Evolutionary conservation across 1,139 yeast species (phyloP).

Genomic region (Diutina catenulata): DNA sequence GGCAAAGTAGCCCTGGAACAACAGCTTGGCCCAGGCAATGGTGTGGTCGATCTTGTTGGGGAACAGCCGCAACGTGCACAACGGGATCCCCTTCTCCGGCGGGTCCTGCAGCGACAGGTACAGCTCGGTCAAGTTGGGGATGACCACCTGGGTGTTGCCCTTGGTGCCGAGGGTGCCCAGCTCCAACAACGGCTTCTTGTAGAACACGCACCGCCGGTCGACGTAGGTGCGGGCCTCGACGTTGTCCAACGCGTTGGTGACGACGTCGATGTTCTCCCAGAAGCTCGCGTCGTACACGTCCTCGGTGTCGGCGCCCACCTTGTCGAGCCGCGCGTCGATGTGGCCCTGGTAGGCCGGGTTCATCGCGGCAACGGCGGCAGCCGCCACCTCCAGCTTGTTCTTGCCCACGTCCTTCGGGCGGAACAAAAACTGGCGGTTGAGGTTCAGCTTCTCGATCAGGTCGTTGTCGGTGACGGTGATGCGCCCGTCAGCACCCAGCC

Average conservation of each 20-base stretch:
- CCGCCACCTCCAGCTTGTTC: constrained; percentile 85
- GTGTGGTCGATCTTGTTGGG: constrained; percentile 98
- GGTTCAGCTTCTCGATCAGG: constrained; percentile 86
- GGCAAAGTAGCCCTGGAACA: constrained; percentile 86
- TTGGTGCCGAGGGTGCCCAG: constrained; percentile 97
- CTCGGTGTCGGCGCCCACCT: constrained; percentile 92
- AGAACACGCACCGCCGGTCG: constrained; percentile 92
- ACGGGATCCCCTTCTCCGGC: constrained; percentile 93
- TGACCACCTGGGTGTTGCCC: constrained; percentile 94
- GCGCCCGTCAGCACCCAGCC: constrained; percentile 81
- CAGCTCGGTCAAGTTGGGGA: constrained; percentile 88
- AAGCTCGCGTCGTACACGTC: constrained; percentile 74
- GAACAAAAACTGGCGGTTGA: constrained; percentile 92
- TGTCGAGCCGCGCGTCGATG: constrained; percentile 66
- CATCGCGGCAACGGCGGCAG: constrained; percentile 71
- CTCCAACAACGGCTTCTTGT: constrained; percentile 82
- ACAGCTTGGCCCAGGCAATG: constrained; percentile 96
- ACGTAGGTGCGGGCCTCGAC: constrained; percentile 97
- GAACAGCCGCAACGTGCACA: constrained; percentile 93
- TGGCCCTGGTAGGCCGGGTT: constrained; percentile 75
- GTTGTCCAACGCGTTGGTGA: constrained; percentile 93
- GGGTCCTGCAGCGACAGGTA: constrained; percentile 97
- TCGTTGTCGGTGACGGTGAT: constrained; percentile 88
- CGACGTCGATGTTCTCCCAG: constrained; percentile 77
- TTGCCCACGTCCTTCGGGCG: constrained; percentile 91